Percentiles rank a stretch among this genome's conserved stretches.
phyloP scores from a whole-genome alignment of 345 rosid genomes.

The Brassica incana region DNA sequence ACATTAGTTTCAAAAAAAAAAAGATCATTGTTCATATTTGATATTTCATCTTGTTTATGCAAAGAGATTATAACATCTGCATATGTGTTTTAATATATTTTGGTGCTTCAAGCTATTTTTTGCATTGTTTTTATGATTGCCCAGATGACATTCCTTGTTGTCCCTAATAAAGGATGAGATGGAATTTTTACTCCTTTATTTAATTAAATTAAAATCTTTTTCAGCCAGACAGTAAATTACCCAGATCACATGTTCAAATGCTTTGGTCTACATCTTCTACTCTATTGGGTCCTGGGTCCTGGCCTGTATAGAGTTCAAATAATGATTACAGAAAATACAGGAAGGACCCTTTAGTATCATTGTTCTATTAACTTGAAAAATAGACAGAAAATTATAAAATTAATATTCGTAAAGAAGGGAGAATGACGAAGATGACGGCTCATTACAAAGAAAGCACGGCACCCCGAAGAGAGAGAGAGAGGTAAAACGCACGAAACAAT shows the following conservation, averaged over 20 bases:
- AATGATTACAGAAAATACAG: background rate
- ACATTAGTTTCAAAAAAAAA: background rate
- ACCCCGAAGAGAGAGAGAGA: background rate
- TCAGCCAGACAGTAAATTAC: background rate
- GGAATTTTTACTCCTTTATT: background rate
- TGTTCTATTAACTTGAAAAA: background rate
- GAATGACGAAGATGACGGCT: conserved; percentile 10
- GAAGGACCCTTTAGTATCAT: background rate
- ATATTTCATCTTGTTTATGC: background rate
- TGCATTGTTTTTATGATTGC: background rate
- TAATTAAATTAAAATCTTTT: background rate
- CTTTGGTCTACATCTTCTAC: background rate
- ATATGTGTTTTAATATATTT: background rate
- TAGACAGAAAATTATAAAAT: background rate
- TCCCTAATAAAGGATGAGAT: background rate
- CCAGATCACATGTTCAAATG: background rate
- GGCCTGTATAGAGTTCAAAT: background rate
- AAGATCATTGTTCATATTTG: background rate
- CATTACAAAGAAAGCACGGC: background rate
- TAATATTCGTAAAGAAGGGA: background rate
- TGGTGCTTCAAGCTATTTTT: background rate
- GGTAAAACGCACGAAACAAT: background rate
- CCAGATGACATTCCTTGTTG: background rate
- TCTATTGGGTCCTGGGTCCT: background rate
- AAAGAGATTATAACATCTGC: background rate